phyloP scores from a whole-genome alignment of 768 basidiomycete genomes.

The Calocybe indica region DNA sequence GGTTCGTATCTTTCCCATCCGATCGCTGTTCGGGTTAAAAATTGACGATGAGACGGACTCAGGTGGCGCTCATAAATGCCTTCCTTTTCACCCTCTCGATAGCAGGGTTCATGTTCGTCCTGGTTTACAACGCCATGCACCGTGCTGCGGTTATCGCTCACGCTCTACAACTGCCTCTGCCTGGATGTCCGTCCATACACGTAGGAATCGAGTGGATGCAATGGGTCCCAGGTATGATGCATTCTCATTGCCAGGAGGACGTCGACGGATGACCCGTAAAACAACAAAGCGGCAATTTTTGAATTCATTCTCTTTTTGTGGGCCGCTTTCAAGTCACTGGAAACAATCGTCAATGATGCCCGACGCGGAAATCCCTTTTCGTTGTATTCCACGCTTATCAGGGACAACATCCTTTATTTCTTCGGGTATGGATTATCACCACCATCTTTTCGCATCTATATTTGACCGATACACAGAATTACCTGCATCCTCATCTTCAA shows the following conservation, averaged over 20 bases:
- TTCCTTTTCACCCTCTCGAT: constrained; percentile 35
- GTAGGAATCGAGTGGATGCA: constrained; percentile 36
- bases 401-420: no score
- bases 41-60: background rate
- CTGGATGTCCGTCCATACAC: constrained; percentile 32
- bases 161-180: constrained; percentile 30
- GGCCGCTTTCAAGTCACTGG: no score
- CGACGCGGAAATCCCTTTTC: no score
- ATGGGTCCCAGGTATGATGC: constrained; percentile 35
- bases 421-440: no score
- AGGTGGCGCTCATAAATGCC: constrained; percentile 34
- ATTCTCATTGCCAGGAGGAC: background rate
- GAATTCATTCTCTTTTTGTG: no score
- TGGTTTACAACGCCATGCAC: constrained; percentile 28
- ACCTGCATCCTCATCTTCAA: no score
- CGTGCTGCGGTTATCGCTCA: constrained; percentile 29
- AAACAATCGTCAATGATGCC: no score
- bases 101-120: constrained; percentile 33
- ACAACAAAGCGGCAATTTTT: no score
- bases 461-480: no score
- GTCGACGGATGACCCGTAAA: no score
- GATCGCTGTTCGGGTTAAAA: background rate
- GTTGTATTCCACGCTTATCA: no score
- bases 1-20: constrained; percentile 16
- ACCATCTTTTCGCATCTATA: no score